Conservation (phyloP, 805 yeast genomes). For the Saccharomycopsis microspora region DNA sequence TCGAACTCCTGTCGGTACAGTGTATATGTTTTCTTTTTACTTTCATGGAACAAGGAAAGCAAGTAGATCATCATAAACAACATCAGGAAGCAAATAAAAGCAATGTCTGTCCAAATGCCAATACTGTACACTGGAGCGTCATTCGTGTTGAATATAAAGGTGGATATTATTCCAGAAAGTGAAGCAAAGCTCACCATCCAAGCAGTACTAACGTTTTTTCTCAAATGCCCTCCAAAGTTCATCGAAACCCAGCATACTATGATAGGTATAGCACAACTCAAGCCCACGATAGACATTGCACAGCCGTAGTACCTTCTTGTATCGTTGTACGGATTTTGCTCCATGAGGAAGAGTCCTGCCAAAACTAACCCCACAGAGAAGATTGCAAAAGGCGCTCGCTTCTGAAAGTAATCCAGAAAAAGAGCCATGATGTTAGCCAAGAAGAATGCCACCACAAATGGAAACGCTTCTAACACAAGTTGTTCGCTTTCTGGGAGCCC, state of each 20-base stretch:
- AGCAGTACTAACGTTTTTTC: constrained; percentile 14
- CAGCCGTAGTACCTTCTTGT: constrained; percentile 6
- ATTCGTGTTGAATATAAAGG: constrained; percentile 5
- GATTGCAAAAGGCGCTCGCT: constrained; percentile 11
- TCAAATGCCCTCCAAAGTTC: constrained; percentile 14
- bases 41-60: constrained; percentile 4
- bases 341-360: constrained; percentile 8
- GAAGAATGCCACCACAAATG: constrained; percentile 11
- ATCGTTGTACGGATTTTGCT: background rate
- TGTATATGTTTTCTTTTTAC: constrained; percentile 3
- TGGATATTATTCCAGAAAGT: constrained; percentile 10
- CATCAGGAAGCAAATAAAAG: constrained; percentile 4
- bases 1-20: constrained; percentile 10
- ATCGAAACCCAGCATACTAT: constrained; percentile 15
- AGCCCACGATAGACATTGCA: constrained; percentile 6
- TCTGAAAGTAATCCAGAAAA: constrained; percentile 2
- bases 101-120: constrained; percentile 8
- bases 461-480: constrained; percentile 11
- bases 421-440: constrained; percentile 9
- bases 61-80: constrained; percentile 4
- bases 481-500: background rate
- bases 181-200: constrained; percentile 8
- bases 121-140: constrained; percentile 5
- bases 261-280: constrained; percentile 11
- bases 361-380: constrained; percentile 1